Evolutionary conservation across 176 grass and related monocot genomes (phyloP).

Genomic region (Coix lacrymajobi): DNA sequence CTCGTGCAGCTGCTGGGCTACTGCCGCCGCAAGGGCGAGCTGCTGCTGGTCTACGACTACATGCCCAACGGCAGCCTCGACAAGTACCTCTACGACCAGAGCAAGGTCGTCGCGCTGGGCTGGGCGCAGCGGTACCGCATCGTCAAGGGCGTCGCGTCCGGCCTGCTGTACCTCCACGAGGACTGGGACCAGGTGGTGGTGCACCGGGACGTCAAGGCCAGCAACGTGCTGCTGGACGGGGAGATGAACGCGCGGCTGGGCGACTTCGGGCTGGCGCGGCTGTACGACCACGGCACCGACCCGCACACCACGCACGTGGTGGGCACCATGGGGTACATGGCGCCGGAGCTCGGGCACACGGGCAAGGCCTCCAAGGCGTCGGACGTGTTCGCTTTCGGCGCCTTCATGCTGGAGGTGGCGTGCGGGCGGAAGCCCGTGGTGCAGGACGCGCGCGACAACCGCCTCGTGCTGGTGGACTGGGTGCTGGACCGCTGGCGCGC

Average conservation of each 20-base stretch:
- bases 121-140: slow-evolving; percentile 43
- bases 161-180: slow-evolving; percentile 77
- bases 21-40: slow-evolving; percentile 74
- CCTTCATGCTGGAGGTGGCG: slow-evolving; percentile 54
- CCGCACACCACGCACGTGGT: slow-evolving; percentile 63
- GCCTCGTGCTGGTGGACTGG: slow-evolving; percentile 49
- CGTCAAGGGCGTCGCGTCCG: slow-evolving; percentile 49
- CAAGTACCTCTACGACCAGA: slow-evolving; percentile 48
- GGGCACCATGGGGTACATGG: slow-evolving; percentile 61
- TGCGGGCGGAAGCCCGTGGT: slow-evolving; percentile 52
- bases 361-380: slow-evolving; percentile 55
- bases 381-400: slow-evolving; percentile 55
- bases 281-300: slow-evolving; percentile 62
- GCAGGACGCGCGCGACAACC: slow-evolving; percentile 35
- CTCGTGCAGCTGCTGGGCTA: slow-evolving; percentile 79
- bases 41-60: slow-evolving; percentile 84
- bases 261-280: slow-evolving; percentile 59
- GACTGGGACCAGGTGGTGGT: slow-evolving; percentile 89
- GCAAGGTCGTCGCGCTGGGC: neutral
- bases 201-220: slow-evolving; percentile 89
- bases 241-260: slow-evolving; percentile 52
- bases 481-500: slow-evolving; percentile 48
- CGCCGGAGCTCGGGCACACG: slow-evolving; percentile 51
- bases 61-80: slow-evolving; percentile 89
- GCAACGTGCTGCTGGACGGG: slow-evolving; percentile 76